A percentile compares a stretch with the other conserved stretches of the same genome.
phyloP scores from a whole-genome alignment of 2,329 filamentous ascomycete species.

The Aspergillus felis region DNA sequence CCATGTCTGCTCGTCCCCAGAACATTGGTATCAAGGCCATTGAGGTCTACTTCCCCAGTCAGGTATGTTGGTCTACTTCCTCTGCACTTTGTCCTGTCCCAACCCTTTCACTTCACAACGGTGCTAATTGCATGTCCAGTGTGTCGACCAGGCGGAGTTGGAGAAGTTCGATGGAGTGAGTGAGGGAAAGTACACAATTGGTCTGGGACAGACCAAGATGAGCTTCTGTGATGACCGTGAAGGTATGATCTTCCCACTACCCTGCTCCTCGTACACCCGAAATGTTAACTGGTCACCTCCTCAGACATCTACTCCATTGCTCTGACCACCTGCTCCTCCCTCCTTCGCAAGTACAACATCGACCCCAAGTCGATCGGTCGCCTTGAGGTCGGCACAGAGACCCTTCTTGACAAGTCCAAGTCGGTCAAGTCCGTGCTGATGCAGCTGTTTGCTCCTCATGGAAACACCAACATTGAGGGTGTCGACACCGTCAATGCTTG shows the following conservation, averaged over 20 bases:
- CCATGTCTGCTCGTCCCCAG: conserved; percentile 72
- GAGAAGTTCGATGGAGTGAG: conserved; percentile 83
- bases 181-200: conserved; percentile 84
- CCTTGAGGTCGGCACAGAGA: conserved; percentile 82
- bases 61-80: conserved; percentile 55
- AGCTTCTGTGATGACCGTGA: conserved; percentile 87
- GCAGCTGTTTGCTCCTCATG: conserved; percentile 69
- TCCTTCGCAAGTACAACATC: conserved; percentile 79
- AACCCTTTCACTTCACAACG: conserved; percentile 8
- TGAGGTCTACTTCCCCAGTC: conserved; percentile 81
- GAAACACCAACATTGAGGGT: conserved; percentile 80
- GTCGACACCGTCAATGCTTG: conserved; percentile 81
- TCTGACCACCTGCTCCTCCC: conserved; percentile 71
- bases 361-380: conserved; percentile 73
- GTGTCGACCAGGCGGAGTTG: conserved; percentile 77
- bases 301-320: conserved; percentile 83
- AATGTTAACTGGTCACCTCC: conserved; percentile 7
- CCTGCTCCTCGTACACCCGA: not conserved
- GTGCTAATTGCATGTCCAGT: conserved; percentile 48
- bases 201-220: conserved; percentile 88
- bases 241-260: conserved; percentile 50
- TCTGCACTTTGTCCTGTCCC: not conserved
- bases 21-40: conserved; percentile 93
- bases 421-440: conserved; percentile 85
- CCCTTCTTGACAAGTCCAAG: conserved; percentile 84